phyloP scores from a whole-genome alignment of 139 green algal species.

The Diplosphaera chodatii region DNA sequence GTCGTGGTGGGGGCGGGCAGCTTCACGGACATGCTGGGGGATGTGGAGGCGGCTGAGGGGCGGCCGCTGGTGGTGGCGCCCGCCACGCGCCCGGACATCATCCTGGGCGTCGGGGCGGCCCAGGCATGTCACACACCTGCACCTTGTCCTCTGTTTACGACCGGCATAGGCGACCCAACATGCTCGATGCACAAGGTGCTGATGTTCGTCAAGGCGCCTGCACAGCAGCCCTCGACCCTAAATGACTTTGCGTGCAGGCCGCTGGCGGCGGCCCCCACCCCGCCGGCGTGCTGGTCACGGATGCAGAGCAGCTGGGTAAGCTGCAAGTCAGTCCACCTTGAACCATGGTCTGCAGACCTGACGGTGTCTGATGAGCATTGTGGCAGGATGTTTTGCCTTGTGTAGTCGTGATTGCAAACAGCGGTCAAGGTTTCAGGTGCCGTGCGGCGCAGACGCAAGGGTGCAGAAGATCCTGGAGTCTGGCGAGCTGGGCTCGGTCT shows the following conservation, averaged over 20 bases:
- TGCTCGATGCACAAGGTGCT: no score
- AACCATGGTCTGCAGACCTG: no score
- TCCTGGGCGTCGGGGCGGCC: slow-evolving; percentile 46
- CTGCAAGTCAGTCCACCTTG: no score
- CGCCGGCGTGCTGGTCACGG: slow-evolving; percentile 50
- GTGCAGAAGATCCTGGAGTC: slow-evolving; percentile 17
- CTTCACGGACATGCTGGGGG: not conserved
- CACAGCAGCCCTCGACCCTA: no score
- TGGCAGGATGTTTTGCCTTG: no score
- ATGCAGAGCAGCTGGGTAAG: slow-evolving; percentile 22
- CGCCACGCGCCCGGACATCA: slow-evolving; percentile 47
- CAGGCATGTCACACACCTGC: slow-evolving; percentile 18
- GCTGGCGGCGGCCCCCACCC: slow-evolving; percentile 40
- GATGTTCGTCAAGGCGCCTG: no score
- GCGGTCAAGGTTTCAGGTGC: no score
- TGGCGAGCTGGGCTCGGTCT: slow-evolving; percentile 13
- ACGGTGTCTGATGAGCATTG: no score
- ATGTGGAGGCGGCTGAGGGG: not conserved
- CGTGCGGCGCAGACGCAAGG: slow-evolving; percentile 13
- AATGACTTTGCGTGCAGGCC: not conserved
- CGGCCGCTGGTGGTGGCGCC: slow-evolving; percentile 41
- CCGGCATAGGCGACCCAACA: no score
- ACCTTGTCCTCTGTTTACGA: no score
- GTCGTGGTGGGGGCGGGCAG: not conserved
- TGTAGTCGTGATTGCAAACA: no score